Conservation (phyloP, 768 basidiomycete species). For the Clitopilus passeckerianus region DNA sequence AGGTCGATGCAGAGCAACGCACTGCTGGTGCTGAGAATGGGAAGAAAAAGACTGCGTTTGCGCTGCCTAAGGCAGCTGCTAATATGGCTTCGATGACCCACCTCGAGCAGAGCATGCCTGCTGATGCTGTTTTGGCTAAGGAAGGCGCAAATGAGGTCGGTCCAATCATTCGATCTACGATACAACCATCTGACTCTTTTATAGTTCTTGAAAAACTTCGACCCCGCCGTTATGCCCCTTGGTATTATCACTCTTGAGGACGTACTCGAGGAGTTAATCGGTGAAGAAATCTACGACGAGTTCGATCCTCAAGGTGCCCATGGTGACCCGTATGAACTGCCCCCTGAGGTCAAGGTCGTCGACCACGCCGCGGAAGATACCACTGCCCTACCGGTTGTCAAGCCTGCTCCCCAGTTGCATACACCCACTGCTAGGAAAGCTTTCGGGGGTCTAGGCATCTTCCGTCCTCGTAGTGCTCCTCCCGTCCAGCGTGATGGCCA, state of each 20-base stretch:
- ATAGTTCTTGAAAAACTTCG: constrained; percentile 77
- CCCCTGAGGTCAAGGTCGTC: constrained; percentile 15
- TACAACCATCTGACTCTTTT: constrained; percentile 1
- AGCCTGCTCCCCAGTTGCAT: constrained; percentile 18
- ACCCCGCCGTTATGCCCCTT: constrained; percentile 77
- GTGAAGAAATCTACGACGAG: constrained; percentile 91
- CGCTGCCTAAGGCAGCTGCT: constrained; percentile 33
- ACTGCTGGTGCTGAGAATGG: constrained; percentile 6
- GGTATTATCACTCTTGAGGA: constrained; percentile 94
- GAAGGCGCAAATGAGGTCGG: constrained; percentile 70
- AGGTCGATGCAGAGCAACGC: background rate
- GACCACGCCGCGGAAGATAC: constrained; percentile 10
- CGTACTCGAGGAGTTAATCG: constrained; percentile 89
- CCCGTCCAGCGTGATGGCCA: constrained; percentile 18
- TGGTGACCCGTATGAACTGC: constrained; percentile 38
- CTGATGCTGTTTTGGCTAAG: constrained; percentile 78
- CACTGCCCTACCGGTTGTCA: background rate
- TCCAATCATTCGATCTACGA: background rate
- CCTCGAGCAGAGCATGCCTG: constrained; percentile 82
- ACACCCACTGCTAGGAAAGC: constrained; percentile 40
- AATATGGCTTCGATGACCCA: constrained; percentile 40
- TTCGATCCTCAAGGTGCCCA: constrained; percentile 78
- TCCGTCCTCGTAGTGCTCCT: constrained; percentile 55
- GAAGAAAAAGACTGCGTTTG: constrained; percentile 29
- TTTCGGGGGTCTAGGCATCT: constrained; percentile 41